Conservation (phyloP, 1,284 basidiomycete genomes). For the Trichosporon sp. region DNA sequence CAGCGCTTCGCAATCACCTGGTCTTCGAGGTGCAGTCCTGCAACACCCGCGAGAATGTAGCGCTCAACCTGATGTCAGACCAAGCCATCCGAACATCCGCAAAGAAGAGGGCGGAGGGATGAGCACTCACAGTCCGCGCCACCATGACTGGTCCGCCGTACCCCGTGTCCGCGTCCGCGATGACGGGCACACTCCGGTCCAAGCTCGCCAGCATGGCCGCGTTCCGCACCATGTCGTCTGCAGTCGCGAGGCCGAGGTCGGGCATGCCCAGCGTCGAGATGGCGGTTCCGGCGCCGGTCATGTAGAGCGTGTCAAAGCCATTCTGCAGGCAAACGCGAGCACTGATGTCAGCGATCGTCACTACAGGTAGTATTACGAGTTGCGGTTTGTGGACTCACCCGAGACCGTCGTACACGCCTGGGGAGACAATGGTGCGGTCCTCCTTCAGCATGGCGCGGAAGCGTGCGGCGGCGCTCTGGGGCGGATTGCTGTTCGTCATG, state of each 20-base stretch:
- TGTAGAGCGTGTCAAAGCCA: constrained; percentile 65
- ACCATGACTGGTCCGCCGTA: constrained; percentile 77
- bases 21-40: constrained; percentile 77
- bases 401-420: constrained; percentile 79
- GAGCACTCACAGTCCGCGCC: constrained; percentile 22
- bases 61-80: constrained; percentile 61
- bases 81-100: too few species aligned
- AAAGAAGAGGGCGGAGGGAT: not conserved
- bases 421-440: constrained; percentile 51
- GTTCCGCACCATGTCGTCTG: constrained; percentile 71
- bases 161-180: constrained; percentile 80
- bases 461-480: constrained; percentile 16
- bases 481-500: not conserved
- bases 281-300: constrained; percentile 69
- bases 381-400: constrained; percentile 47
- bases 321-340: constrained; percentile 75
- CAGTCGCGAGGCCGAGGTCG: constrained; percentile 75
- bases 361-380: too few species aligned
- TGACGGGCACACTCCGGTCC: constrained; percentile 57
- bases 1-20: constrained; percentile 82
- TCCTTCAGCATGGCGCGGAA: constrained; percentile 22
- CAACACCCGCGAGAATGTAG: constrained; percentile 71
- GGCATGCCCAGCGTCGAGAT: constrained; percentile 74
- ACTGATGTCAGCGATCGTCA: constrained; percentile 11
- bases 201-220: constrained; percentile 69